Conservation (phyloP, 1,284 basidiomycete genomes). For the Rhodotorula sp. region DNA sequence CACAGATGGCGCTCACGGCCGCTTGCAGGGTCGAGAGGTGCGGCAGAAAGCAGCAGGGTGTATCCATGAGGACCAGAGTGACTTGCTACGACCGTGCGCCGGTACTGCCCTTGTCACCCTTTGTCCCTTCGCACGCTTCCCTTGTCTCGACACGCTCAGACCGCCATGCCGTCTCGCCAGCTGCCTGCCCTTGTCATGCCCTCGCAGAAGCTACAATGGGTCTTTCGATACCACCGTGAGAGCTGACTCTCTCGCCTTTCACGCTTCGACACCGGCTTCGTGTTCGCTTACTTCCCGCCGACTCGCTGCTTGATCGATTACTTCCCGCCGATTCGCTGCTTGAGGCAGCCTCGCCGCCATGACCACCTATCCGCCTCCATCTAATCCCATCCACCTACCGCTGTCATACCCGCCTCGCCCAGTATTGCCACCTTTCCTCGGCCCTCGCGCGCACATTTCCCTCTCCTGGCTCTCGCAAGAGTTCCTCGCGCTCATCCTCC, state of each 20-base stretch:
- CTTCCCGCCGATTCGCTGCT: background rate
- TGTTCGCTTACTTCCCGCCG: background rate
- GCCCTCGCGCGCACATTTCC: slow-evolving; percentile 31
- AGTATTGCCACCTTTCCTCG: slow-evolving; percentile 26
- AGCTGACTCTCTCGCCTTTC: background rate
- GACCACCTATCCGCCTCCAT: background rate
- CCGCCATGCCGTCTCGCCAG: background rate
- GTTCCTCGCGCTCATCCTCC: slow-evolving; percentile 37
- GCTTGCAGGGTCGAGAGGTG: no score
- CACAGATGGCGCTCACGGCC: no score
- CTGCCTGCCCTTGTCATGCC: background rate
- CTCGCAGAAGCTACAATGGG: background rate
- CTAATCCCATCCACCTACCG: background rate
- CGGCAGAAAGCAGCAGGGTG: no score
- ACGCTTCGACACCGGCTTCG: background rate
- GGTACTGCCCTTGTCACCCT: background rate
- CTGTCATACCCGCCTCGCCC: background rate
- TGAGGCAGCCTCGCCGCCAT: background rate
- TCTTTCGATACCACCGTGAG: background rate
- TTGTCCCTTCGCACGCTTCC: background rate
- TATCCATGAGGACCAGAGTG: no score
- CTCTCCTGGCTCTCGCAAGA: slow-evolving; percentile 37
- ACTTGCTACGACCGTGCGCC: background rate
- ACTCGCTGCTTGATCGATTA: background rate
- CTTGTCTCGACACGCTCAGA: background rate